Evolutionary conservation across 441 rosid genomes (phyloP).

Genomic region (Hura crepitans): DNA sequence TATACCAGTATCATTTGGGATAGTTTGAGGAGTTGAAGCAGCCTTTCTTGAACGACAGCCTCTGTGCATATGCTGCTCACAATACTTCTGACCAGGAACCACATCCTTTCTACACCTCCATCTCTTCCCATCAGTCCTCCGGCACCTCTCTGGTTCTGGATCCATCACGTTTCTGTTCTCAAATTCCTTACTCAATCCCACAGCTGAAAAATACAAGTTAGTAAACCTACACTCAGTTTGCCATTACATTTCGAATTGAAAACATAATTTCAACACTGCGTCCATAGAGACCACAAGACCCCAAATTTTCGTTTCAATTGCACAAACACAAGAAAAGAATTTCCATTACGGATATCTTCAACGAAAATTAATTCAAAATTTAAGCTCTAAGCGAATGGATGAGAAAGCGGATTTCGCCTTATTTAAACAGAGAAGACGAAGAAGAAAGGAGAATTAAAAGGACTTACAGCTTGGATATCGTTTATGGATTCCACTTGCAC

Average conservation of each 20-base stretch:
- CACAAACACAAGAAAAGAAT: not conserved
- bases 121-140: conserved; percentile 87
- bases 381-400: not conserved
- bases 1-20: conserved; percentile 23
- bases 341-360: not conserved
- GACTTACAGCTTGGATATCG: conserved; percentile 39
- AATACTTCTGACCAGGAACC: conserved; percentile 54
- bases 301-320: not conserved
- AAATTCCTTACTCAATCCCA: conserved; percentile 32
- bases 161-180: conserved; percentile 35
- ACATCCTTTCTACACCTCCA: conserved; percentile 62
- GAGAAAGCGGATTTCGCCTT: not conserved
- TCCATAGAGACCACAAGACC: not conserved
- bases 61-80: conserved; percentile 67
- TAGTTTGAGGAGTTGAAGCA: conserved; percentile 28
- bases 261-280: not conserved
- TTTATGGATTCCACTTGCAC: conserved; percentile 13
- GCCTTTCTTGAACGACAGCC: conserved; percentile 91
- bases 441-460: not conserved
- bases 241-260: not conserved
- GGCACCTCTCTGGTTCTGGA: conserved; percentile 56
- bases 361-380: not conserved
- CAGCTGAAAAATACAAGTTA: conserved; percentile 25
- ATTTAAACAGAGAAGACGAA: not conserved
- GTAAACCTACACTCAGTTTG: not conserved